Evolutionary conservation across 371 early-diverging fungal genomes (phyloP).

Genomic region (Fennellomyces sp.): DNA sequence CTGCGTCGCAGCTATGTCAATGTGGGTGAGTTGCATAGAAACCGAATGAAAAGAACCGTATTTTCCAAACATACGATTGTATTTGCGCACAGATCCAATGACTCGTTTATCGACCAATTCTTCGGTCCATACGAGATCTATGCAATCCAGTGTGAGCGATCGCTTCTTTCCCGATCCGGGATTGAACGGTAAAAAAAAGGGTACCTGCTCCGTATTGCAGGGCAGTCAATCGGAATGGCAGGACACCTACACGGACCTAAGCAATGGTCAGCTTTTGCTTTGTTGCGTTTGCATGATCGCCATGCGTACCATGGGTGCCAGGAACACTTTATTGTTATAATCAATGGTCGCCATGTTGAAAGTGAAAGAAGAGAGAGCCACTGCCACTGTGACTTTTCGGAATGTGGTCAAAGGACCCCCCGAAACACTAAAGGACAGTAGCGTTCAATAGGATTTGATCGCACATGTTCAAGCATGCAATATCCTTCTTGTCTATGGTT

Average conservation of each 20-base stretch:
- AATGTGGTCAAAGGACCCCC: too few species aligned
- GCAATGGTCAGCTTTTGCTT: background rate
- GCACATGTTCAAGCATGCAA: too few species aligned
- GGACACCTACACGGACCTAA: conserved; percentile 83
- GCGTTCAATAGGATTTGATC: too few species aligned
- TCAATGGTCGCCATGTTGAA: too few species aligned
- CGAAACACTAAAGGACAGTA: too few species aligned
- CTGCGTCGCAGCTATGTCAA: conserved; percentile 59
- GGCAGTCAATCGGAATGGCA: conserved; percentile 86
- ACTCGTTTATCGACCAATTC: conserved; percentile 92
- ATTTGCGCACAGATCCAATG: conserved; percentile 75
- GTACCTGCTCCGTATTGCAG: conserved; percentile 89
- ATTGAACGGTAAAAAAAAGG: too few species aligned
- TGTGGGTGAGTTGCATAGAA: background rate
- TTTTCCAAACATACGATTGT: conserved; percentile 68
- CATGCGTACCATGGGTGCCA: conserved; percentile 93
- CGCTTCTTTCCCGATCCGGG: too few species aligned
- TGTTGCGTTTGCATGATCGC: too few species aligned
- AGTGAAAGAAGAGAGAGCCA: too few species aligned
- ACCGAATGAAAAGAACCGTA: background rate
- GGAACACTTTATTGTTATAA: conserved; percentile 67
- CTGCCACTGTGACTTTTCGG: too few species aligned
- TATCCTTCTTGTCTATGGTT: too few species aligned
- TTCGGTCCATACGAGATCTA: conserved; percentile 90
- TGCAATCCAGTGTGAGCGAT: background rate